phyloP scores from a whole-genome alignment of 192 early-diverging fungal species.

The Coemansia sp. region DNA sequence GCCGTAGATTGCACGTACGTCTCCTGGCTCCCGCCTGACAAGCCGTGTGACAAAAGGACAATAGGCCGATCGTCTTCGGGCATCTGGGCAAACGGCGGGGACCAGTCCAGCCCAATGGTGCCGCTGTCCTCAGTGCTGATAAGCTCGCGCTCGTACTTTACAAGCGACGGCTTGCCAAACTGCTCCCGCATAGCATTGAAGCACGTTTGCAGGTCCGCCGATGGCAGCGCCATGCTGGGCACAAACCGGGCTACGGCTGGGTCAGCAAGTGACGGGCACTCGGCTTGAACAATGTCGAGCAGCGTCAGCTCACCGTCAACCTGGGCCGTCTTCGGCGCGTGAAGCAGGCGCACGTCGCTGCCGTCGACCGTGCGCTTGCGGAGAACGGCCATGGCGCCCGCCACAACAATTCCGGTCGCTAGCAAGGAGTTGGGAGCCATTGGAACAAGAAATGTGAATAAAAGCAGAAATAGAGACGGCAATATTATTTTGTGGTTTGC shows the following conservation, averaged over 20 bases:
- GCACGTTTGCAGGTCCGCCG: slow-evolving; percentile 75
- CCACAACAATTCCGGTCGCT: slow-evolving; percentile 14
- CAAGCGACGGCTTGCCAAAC: slow-evolving; percentile 23
- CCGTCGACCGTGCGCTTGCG: slow-evolving; percentile 36
- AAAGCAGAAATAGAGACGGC: not conserved
- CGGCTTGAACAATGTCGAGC: slow-evolving; percentile 16
- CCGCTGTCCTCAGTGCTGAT: slow-evolving; percentile 77
- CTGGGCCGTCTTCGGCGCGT: slow-evolving; percentile 27
- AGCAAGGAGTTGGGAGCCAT: slow-evolving; percentile 28
- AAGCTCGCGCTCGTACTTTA: slow-evolving; percentile 52
- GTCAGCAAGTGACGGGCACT: slow-evolving; percentile 56
- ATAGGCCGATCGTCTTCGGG: slow-evolving; percentile 65
- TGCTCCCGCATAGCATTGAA: slow-evolving; percentile 50
- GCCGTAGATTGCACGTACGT: slow-evolving; percentile 78
- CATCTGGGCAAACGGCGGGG: slow-evolving; percentile 54
- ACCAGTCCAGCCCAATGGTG: slow-evolving; percentile 83
- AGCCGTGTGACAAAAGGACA: slow-evolving; percentile 79
- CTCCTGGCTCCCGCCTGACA: slow-evolving; percentile 91
- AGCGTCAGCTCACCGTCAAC: slow-evolving; percentile 18
- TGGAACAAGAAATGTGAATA: not conserved
- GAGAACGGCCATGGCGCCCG: slow-evolving; percentile 11
- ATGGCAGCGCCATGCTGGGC: slow-evolving; percentile 69
- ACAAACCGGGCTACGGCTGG: slow-evolving; percentile 52
- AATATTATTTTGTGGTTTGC: too few species aligned
- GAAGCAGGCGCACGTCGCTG: slow-evolving; percentile 34